Evolutionary conservation across 352 stramenopile genomes (phyloP).

Genomic region (Pythium angustatum): DNA sequence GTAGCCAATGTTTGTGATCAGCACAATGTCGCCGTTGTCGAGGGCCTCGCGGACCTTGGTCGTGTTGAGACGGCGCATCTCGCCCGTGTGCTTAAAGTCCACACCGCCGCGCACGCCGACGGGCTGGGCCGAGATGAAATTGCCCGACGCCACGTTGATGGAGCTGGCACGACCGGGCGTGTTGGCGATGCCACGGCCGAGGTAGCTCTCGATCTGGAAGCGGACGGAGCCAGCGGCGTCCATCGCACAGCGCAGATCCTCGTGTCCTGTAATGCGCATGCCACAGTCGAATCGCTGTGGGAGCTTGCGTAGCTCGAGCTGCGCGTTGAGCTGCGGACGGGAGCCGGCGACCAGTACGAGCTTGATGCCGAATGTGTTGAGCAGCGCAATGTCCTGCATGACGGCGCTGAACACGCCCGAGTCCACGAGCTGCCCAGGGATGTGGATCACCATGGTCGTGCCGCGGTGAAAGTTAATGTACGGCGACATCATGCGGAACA

Average conservation of each 20-base stretch:
- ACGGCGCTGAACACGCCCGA: constrained; percentile 91
- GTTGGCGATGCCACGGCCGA: constrained; percentile 87
- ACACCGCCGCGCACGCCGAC: constrained; percentile 86
- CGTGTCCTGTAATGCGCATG: constrained; percentile 91
- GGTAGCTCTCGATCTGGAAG: constrained; percentile 88
- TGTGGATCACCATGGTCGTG: constrained; percentile 95
- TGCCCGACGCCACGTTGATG: constrained; percentile 95
- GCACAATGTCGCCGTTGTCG: constrained; percentile 94
- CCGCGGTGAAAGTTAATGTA: constrained; percentile 98
- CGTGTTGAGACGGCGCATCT: constrained; percentile 94
- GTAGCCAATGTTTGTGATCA: constrained; percentile 96
- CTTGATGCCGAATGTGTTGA: constrained; percentile 95
- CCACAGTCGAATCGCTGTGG: constrained; percentile 74
- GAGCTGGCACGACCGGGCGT: constrained; percentile 57
- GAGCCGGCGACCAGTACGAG: constrained; percentile 95
- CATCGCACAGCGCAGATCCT: constrained; percentile 93
- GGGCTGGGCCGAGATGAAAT: constrained; percentile 95
- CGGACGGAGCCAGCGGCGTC: constrained; percentile 92
- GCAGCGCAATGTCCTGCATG: constrained; percentile 94
- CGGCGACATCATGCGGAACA: constrained; percentile 96
- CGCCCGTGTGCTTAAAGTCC: constrained; percentile 91
- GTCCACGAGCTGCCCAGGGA: constrained; percentile 94
- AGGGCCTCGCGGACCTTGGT: constrained; percentile 90
- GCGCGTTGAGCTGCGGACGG: constrained; percentile 93
- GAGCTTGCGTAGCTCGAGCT: constrained; percentile 76